Evolutionary conservation across 2,329 filamentous ascomycete genomes (phyloP).

Genomic region (Teratosphaeria gauchensis): DNA sequence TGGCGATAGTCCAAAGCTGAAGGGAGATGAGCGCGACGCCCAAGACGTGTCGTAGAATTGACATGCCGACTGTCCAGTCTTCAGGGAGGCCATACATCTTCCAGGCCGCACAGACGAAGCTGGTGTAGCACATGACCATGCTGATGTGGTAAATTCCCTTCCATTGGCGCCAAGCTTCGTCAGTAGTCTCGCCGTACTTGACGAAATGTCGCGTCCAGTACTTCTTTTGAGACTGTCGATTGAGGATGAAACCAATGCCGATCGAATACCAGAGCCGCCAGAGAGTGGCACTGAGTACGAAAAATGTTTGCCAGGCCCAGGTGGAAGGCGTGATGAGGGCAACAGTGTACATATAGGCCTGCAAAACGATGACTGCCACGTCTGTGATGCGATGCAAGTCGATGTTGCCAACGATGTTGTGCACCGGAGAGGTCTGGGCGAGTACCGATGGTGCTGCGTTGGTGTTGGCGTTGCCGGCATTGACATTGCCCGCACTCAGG

Average conservation of each 20-base stretch:
- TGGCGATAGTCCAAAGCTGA: constrained; percentile 85
- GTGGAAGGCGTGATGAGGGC: constrained; percentile 71
- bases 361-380: constrained; percentile 65
- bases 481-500: constrained; percentile 26
- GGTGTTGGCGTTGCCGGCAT: constrained; percentile 4
- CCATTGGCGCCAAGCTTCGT: constrained; percentile 96
- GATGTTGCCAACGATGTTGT: constrained; percentile 81
- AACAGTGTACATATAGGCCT: constrained; percentile 64
- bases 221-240: constrained; percentile 79
- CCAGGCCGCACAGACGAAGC: constrained; percentile 84
- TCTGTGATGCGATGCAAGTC: constrained; percentile 85
- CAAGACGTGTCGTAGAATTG: constrained; percentile 76
- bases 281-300: constrained; percentile 66
- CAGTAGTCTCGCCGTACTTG: constrained; percentile 83
- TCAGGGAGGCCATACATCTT: constrained; percentile 87
- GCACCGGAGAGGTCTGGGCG: constrained; percentile 51
- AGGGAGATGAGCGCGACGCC: constrained; percentile 71
- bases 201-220: constrained; percentile 96
- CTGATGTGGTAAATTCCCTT: constrained; percentile 91
- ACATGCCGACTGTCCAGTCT: constrained; percentile 81
- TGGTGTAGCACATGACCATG: constrained; percentile 79
- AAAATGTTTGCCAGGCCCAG: constrained; percentile 62
- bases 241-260: constrained; percentile 76
- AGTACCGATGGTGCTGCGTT: constrained; percentile 26
- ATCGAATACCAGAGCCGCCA: constrained; percentile 91